A percentile compares a stretch with the other conserved stretches of the same genome.
phyloP scores from a whole-genome alignment of 805 yeast genomes.

The Candida nemodendra region DNA sequence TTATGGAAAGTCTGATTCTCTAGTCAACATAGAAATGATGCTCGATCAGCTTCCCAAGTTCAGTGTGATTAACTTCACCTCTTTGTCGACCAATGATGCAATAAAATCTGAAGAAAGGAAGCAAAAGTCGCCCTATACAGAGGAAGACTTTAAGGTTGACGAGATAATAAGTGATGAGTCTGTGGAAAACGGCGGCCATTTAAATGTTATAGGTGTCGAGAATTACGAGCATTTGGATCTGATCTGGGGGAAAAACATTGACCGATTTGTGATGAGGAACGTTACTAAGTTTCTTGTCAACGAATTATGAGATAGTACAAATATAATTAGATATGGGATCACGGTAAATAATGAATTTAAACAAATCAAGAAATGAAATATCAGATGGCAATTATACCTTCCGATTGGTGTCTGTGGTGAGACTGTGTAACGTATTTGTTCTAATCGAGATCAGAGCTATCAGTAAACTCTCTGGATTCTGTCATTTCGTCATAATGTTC shows the following conservation, averaged over 20 bases:
- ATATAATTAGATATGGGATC: too few species aligned
- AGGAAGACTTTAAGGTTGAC: conserved; percentile 19
- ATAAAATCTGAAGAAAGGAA: background rate
- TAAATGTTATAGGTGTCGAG: conserved; percentile 48
- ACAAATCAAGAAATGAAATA: too few species aligned
- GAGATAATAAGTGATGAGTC: conserved; percentile 5
- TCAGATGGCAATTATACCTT: too few species aligned
- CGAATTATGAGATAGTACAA: too few species aligned
- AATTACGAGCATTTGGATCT: conserved; percentile 88
- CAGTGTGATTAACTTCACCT: conserved; percentile 4
- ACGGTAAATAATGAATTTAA: too few species aligned
- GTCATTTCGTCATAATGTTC: conserved; percentile 1
- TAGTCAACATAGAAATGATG: conserved; percentile 83
- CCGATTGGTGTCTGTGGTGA: too few species aligned
- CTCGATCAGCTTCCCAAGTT: conserved; percentile 41
- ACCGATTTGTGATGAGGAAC: conserved; percentile 42
- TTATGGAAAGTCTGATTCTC: conserved; percentile 79
- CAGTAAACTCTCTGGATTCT: conserved; percentile 3
- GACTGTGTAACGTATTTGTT: too few species aligned
- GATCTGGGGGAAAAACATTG: conserved; percentile 83
- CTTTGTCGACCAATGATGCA: conserved; percentile 4
- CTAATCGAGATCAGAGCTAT: conserved; percentile 6
- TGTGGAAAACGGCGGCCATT: conserved; percentile 5
- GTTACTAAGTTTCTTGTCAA: conserved; percentile 35
- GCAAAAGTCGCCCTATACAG: too few species aligned